A percentile compares a stretch with the other conserved stretches of the same genome.
Evolutionary conservation across 208 protist species (phyloP).

Genomic region (Tritrichomonas musculus): DNA sequence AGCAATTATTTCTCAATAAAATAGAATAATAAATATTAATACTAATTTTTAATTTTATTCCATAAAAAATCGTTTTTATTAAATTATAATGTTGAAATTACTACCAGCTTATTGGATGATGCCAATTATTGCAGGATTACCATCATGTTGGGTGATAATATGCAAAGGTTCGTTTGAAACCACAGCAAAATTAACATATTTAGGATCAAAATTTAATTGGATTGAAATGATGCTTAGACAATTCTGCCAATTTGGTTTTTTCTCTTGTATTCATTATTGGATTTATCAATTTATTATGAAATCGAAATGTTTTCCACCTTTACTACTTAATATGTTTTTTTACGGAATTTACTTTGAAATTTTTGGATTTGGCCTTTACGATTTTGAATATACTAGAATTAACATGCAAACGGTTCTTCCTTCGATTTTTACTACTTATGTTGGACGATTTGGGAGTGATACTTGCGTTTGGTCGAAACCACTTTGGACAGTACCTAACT

Average conservation of each 20-base stretch:
- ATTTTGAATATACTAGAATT: background rate
- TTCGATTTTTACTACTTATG: background rate
- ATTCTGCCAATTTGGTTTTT: background rate
- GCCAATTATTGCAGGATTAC: background rate
- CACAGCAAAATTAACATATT: background rate
- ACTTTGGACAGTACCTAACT: background rate
- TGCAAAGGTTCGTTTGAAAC: background rate
- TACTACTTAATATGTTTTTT: background rate
- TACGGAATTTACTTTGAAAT: background rate
- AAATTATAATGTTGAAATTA: too few relatives aligned
- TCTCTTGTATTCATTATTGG: background rate
- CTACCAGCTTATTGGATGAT: background rate
- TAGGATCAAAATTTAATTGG: background rate
- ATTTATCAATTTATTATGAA: background rate
- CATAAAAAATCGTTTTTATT: too few relatives aligned
- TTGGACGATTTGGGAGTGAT: background rate
- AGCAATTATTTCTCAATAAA: too few relatives aligned
- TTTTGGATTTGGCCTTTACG: background rate
- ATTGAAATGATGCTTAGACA: background rate
- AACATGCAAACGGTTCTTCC: background rate
- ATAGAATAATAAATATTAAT: too few relatives aligned
- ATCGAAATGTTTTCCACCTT: background rate
- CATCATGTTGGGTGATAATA: background rate
- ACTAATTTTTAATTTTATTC: too few relatives aligned
- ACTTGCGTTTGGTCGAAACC: background rate